These are phyloP conservation scores for Suhomyces kilbournensis DNA, from an alignment of 805 yeast genomes.

Conservation along the genomic window DNA sequence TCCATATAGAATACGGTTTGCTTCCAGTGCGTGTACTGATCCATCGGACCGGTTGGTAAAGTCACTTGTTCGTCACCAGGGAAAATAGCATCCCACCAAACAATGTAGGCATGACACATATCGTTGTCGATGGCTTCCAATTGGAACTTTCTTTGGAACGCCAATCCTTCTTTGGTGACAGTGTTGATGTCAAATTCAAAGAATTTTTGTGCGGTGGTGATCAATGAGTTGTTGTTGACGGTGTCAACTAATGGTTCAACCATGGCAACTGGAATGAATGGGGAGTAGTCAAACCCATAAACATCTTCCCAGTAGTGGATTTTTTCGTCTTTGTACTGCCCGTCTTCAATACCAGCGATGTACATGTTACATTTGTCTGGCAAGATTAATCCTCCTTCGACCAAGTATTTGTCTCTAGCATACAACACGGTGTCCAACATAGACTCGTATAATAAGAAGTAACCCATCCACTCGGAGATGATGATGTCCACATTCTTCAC, in stretches of 20 bases:
- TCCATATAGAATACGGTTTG: constrained; percentile 91
- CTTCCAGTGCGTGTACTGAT: constrained; percentile 97
- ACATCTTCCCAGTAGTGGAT: constrained; percentile 94
- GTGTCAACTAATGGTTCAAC: constrained; percentile 93
- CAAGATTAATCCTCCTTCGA: constrained; percentile 82
- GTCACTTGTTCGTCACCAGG: constrained; percentile 64
- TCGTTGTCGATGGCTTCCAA: constrained; percentile 77
- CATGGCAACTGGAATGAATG: constrained; percentile 82
- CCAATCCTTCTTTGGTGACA: constrained; percentile 75
- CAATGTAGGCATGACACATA: constrained; percentile 80
- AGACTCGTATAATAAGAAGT: constrained; percentile 90
- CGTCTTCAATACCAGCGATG: constrained; percentile 91
- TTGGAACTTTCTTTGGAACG: constrained; percentile 68
- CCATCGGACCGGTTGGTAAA: constrained; percentile 93
- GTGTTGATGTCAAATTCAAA: constrained; percentile 88
- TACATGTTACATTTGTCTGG: constrained; percentile 92
- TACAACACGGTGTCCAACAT: constrained; percentile 94
- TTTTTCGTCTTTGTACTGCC: constrained; percentile 86
- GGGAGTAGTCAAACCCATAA: constrained; percentile 94
- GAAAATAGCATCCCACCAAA: constrained; percentile 95
- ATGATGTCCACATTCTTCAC: constrained; percentile 89
- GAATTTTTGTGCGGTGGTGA: constrained; percentile 71
- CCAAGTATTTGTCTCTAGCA: constrained; percentile 89
- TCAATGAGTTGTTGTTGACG: constrained; percentile 70
- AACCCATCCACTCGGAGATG: constrained; percentile 99